Conservation (phyloP, 2,329 filamentous ascomycete genomes). For the Fusarium luffae region DNA sequence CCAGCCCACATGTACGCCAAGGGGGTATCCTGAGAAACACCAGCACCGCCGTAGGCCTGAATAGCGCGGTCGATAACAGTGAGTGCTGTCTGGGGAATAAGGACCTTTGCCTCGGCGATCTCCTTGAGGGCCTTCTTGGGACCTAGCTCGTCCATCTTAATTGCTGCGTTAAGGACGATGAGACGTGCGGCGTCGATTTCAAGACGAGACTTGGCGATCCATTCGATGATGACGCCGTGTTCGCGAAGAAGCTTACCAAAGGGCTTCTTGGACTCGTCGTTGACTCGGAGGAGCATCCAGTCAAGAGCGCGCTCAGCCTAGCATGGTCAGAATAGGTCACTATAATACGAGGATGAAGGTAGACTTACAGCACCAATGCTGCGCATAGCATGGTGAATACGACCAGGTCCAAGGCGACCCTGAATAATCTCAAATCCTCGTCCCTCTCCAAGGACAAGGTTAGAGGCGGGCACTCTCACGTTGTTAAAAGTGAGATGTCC, state of each 20-base stretch:
- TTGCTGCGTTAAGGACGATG: conserved; percentile 91
- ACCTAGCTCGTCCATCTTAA: conserved; percentile 90
- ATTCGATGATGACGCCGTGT: conserved; percentile 95
- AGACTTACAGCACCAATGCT: conserved; percentile 80
- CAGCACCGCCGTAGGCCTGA: conserved; percentile 90
- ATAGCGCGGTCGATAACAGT: conserved; percentile 94
- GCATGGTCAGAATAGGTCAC: conserved; percentile 6
- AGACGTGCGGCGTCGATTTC: conserved; percentile 94
- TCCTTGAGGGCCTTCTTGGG: conserved; percentile 92
- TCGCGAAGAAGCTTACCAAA: conserved; percentile 89
- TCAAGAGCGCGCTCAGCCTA: conserved; percentile 89
- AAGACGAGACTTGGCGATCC: conserved; percentile 90
- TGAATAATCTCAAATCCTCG: conserved; percentile 99
- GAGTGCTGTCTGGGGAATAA: conserved; percentile 84
- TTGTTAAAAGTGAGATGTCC: conserved; percentile 91
- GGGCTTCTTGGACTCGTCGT: conserved; percentile 89
- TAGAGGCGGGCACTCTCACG: conserved; percentile 84
- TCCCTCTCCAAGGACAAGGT: conserved; percentile 92
- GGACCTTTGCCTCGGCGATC: conserved; percentile 94
- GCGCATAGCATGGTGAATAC: conserved; percentile 98
- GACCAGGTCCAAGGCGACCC: conserved; percentile 91
- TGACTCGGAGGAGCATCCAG: conserved; percentile 93
- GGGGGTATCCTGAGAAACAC: conserved; percentile 94
- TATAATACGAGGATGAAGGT: too few species aligned
- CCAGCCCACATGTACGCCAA: conserved; percentile 84